Evolutionary conservation across 73 alveolate species (phyloP), one percentile per base, ranked within the genome.

Genomic region (Paramecium sexaurelia): DNA sequence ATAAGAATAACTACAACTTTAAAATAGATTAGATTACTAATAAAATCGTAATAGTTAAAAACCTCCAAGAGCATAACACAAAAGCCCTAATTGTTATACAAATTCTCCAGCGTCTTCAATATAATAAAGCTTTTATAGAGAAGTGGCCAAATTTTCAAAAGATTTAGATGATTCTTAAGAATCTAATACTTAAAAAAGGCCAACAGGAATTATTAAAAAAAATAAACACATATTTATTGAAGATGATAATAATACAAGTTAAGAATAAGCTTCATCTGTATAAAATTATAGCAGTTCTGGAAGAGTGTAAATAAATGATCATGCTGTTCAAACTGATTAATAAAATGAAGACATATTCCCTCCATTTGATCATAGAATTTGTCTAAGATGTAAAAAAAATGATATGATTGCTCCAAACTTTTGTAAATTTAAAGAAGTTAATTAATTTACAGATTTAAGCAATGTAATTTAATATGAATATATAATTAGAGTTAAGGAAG

Each of bases 361-460:
- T 22, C 90, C 90, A n/a, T 78, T 78, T 22, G 90, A 78, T 78
- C 90, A 43, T 39, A 78, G 90, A 26, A 78, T 78, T 15, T 78
- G 90, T 78, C 41, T 78, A 78, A 78, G 90, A n/a, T 78, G 90
- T 61, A 78, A 78, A 17, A 78, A 78, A 43, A 78, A 78, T 40
- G 90, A 78, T 78, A 78, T 78, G 90, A 78, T 78, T 13, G 90
- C 90, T 41, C 90, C 90, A 40, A 37, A 78, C 17, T 78, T 78
- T 33, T 78, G 90, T 45, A 78, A 78, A 40, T 78, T 78, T 43
- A 78, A 78, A 33, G 90, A 78, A 78, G 90, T 78, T 6, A 78
- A 78, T 43, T 7, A 78, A 11, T 78, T 78, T 29, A 78, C 61
- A 37, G 68, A 78, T 7, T 11, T 61, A 61, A 61, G 83, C 43